Percentiles rank a stretch among this genome's conserved stretches.
phyloP scores from a whole-genome alignment of 352 stramenopile genomes.

The Globisporangium camurandrum region DNA sequence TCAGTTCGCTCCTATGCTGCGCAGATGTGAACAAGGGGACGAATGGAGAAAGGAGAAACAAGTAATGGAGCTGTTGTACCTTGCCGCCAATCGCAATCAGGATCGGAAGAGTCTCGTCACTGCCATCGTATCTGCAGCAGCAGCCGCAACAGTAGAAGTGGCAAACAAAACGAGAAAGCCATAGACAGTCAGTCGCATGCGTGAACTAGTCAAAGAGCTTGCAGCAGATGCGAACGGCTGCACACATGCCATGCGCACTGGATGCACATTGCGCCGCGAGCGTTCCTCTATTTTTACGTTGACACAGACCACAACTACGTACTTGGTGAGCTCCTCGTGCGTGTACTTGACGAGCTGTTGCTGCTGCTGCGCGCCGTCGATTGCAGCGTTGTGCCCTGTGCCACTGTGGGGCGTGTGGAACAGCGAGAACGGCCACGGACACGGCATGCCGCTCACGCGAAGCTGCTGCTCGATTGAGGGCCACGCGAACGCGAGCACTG shows the following conservation, averaged over 20 bases:
- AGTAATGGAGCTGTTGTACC: constrained; percentile 24
- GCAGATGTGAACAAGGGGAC: no score
- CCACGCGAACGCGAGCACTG: constrained; percentile 55
- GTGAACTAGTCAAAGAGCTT: no score
- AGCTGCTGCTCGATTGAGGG: constrained; percentile 69
- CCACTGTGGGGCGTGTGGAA: constrained; percentile 21
- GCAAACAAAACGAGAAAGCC: no score
- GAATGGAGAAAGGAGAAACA: no score
- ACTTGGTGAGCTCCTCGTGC: constrained; percentile 55
- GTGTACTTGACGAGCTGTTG: constrained; percentile 43
- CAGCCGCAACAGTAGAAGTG: no score
- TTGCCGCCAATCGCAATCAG: constrained; percentile 65
- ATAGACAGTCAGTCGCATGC: no score
- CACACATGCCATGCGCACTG: no score
- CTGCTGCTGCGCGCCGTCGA: constrained; percentile 17
- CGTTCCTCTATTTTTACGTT: neutral
- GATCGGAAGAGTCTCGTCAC: constrained; percentile 55
- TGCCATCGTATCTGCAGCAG: constrained; percentile 48
- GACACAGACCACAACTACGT: neutral
- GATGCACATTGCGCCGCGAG: constrained; percentile 1
- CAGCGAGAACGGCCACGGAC: constrained; percentile 61
- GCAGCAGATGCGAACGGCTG: no score
- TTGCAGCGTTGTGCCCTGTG: constrained; percentile 12
- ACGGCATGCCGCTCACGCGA: constrained; percentile 34
- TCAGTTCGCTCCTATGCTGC: no score